A percentile compares a stretch with the other conserved stretches of the same genome.
phyloP scores from a whole-genome alignment of 352 stramenopile species.

The Peronospora tabacina region DNA sequence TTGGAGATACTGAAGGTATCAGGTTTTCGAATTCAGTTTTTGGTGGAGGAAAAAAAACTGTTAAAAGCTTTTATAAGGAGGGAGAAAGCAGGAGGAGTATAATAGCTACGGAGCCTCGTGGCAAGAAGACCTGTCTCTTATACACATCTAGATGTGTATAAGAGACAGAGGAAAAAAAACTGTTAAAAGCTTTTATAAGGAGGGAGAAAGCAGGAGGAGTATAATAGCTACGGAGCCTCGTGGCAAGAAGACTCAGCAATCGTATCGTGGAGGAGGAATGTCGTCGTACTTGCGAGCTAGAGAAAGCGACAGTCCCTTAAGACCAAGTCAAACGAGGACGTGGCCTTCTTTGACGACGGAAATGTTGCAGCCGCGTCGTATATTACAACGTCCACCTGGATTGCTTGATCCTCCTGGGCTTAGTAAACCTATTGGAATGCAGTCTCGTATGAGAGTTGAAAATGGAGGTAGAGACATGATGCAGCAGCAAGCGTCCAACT shows the following conservation, averaged over 20 bases:
- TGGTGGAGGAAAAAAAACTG: constrained; percentile 10
- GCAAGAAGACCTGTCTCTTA: too few species aligned
- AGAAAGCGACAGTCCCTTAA: constrained; percentile 10
- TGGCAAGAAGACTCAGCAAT: constrained; percentile 8
- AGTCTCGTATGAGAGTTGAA: constrained; percentile 5
- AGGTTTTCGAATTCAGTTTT: constrained; percentile 32
- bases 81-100: constrained; percentile 8
- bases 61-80: constrained; percentile 20
- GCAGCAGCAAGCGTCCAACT: constrained; percentile 7
- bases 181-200: constrained; percentile 18
- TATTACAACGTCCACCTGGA: constrained; percentile 42
- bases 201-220: constrained; percentile 9
- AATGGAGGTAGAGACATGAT: constrained; percentile 9
- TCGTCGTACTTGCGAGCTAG: constrained; percentile 14
- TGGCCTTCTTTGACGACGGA: constrained; percentile 10
- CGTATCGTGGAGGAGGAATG: constrained; percentile 14
- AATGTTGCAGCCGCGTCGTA: constrained; percentile 28
- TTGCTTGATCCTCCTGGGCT: constrained; percentile 29
- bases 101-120: background rate
- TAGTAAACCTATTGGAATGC: constrained; percentile 5
- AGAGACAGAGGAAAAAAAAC: too few species aligned
- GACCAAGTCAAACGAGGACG: constrained; percentile 4
- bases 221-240: background rate
- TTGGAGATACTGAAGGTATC: constrained; percentile 22
- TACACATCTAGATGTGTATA: too few species aligned